A percentile compares a stretch with the other conserved stretches of the same genome.
phyloP scores from a whole-genome alignment of 768 basidiomycete species.

The Chalciporus piperatus region DNA sequence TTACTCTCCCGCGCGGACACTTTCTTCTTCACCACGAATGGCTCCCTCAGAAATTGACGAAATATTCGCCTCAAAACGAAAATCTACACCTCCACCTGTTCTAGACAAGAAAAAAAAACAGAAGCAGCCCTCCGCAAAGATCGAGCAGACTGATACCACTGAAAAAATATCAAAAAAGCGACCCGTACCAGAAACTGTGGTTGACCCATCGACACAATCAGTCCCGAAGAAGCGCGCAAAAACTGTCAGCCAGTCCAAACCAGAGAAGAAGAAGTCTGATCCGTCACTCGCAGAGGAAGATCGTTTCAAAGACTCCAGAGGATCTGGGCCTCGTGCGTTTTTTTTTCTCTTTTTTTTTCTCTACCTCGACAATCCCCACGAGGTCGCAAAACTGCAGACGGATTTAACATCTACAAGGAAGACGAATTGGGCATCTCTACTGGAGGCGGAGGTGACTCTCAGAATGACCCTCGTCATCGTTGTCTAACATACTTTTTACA shows the following conservation, averaged over 20 bases:
- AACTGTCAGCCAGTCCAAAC: slow-evolving; percentile 16
- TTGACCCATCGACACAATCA: slow-evolving; percentile 56
- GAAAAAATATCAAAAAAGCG: slow-evolving; percentile 27
- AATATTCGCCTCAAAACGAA: slow-evolving; percentile 66
- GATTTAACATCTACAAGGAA: slow-evolving; percentile 77
- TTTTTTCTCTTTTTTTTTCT: neutral
- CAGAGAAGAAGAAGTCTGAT: slow-evolving; percentile 24
- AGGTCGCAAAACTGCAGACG: slow-evolving; percentile 82
- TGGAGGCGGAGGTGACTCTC: slow-evolving; percentile 65
- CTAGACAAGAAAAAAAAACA: slow-evolving; percentile 41
- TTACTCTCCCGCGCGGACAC: slow-evolving; percentile 15
- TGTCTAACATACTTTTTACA: slow-evolving; percentile 34
- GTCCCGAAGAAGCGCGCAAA: slow-evolving; percentile 38
- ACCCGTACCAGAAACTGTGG: slow-evolving; percentile 53
- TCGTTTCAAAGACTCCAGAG: slow-evolving; percentile 73
- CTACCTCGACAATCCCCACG: slow-evolving; percentile 12
- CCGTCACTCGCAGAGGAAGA: slow-evolving; percentile 36
- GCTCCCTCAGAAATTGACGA: slow-evolving; percentile 79
- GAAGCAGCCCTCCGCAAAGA: slow-evolving; percentile 8
- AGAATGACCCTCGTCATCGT: slow-evolving; percentile 7
- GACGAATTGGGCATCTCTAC: slow-evolving; percentile 72
- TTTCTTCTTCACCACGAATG: slow-evolving; percentile 29
- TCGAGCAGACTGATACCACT: neutral
- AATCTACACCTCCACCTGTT: slow-evolving; percentile 35
- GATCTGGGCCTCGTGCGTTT: slow-evolving; percentile 62